Evolutionary conservation across 2,329 filamentous ascomycete species (phyloP).

Genomic region (Ophiostoma quercus): DNA sequence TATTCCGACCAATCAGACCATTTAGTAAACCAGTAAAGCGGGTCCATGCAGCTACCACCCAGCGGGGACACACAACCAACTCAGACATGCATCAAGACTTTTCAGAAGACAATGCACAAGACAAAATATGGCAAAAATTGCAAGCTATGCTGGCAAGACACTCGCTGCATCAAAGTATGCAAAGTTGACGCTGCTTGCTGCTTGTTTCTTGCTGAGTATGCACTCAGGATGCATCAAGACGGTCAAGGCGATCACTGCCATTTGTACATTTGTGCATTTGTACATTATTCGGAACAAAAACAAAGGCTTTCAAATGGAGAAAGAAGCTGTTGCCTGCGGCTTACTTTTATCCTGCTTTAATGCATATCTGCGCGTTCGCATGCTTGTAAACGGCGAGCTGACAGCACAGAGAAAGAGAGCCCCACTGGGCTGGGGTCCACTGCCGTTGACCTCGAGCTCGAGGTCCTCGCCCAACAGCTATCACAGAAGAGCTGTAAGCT

Average conservation of each 20-base stretch:
- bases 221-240: not conserved
- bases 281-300: too few species aligned
- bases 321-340: not conserved
- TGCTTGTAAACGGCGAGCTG: not conserved
- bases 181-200: not conserved
- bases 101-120: not conserved
- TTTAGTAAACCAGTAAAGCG: not conserved
- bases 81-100: constrained; percentile 3
- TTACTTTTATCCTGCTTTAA: not conserved
- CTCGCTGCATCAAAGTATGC: not conserved
- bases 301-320: not conserved
- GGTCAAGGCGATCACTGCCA: not conserved
- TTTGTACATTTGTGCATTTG: too few species aligned
- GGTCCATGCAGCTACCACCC: not conserved
- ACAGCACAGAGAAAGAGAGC: not conserved
- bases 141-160: not conserved
- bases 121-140: not conserved
- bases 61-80: not conserved
- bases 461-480: not conserved
- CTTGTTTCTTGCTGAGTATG: not conserved
- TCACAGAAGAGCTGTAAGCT: not conserved
- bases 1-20: not conserved
- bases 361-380: not conserved
- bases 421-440: not conserved
- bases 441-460: not conserved